Base-by-base conservation (phyloP, 345 rosid species). In the Corchorus olitorius region DNA sequence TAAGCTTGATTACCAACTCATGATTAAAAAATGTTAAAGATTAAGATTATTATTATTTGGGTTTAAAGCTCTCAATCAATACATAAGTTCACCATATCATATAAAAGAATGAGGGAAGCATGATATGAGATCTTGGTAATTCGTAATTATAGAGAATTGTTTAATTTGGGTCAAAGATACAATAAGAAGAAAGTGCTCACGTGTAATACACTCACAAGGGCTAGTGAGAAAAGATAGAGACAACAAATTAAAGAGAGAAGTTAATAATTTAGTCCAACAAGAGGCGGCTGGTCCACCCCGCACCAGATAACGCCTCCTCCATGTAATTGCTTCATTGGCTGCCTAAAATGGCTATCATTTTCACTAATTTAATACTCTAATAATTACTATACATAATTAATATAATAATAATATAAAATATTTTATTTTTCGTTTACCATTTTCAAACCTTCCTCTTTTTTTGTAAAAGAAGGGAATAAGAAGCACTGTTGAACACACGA, bases 261-360 rank as follows among this genome's bases (percentile, higher is more conserved):
- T 27, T 27, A 27, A 27, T 27, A 27, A 27, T 27, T 53, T 69
- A 43, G 50, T 37, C 75, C 5, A 39, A 69, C 43, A 0, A 39
- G 71, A 19, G 82, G 79, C 79, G 79, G 79, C 79, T 58, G 56
- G 37, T 63, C 37, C 46, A 34, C 56, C 56, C 69, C 6, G n/a
- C 59, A 16, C 67, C 8, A 48, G 58, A 8, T 74, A 63, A 15
- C 22, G 27, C 73, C 66, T 66, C 34, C 19, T 54, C 33, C 35
- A 4, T n/a, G 1, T 53, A 1, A 34, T 27, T 8, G 22, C 73
- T 69, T 49, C 20, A 14, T 8, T 43, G 45, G 19, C 72, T 60
- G 39, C 37, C 39, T 39, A 39, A 39, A 27, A 3, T 27, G 16
- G 6, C 64, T 3, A 13, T 59, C 48, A 1, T 16, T 62, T 43